Evolutionary conservation across 768 basidiomycete genomes (phyloP).

Genomic region (Mycena albidolilacea): DNA sequence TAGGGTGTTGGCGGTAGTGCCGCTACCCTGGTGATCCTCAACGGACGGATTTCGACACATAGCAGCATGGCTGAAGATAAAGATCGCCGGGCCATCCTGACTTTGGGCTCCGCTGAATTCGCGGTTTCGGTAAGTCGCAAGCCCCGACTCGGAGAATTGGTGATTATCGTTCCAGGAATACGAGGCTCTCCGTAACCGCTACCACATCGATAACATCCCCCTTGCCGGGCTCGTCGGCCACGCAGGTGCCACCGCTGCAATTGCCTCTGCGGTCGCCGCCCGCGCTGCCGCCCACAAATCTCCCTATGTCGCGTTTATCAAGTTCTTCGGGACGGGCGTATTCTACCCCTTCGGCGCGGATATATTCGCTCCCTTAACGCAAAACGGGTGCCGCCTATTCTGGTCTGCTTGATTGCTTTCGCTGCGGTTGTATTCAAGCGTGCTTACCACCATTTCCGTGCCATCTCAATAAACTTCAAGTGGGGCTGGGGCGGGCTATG

Average conservation of each 20-base stretch:
- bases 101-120: slow-evolving; percentile 24
- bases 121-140: slow-evolving; percentile 26
- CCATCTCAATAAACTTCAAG: not conserved
- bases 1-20: slow-evolving; percentile 15
- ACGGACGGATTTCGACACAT: not conserved
- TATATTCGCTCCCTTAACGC: slow-evolving; percentile 31
- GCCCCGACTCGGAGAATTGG: not conserved
- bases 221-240: slow-evolving; percentile 10
- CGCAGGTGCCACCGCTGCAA: slow-evolving; percentile 12
- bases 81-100: slow-evolving; percentile 21
- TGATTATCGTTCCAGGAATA: slow-evolving; percentile 26
- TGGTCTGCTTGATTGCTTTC: slow-evolving; percentile 6
- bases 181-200: slow-evolving; percentile 24
- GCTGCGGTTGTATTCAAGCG: not conserved
- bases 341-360: slow-evolving; percentile 31
- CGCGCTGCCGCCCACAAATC: slow-evolving; percentile 24
- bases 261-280: slow-evolving; percentile 30
- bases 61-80: slow-evolving; percentile 20
- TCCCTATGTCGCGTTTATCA: slow-evolving; percentile 37
- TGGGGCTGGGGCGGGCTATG: slow-evolving; percentile 39
- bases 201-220: slow-evolving; percentile 32
- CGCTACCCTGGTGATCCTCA: not conserved
- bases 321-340: slow-evolving; percentile 20
- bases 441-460: no score
- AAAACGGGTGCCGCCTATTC: slow-evolving; percentile 37